These are phyloP conservation scores for Limonomyces culmigenus DNA, from an alignment of 1,284 basidiomycete genomes.

Conservation along the genomic window DNA sequence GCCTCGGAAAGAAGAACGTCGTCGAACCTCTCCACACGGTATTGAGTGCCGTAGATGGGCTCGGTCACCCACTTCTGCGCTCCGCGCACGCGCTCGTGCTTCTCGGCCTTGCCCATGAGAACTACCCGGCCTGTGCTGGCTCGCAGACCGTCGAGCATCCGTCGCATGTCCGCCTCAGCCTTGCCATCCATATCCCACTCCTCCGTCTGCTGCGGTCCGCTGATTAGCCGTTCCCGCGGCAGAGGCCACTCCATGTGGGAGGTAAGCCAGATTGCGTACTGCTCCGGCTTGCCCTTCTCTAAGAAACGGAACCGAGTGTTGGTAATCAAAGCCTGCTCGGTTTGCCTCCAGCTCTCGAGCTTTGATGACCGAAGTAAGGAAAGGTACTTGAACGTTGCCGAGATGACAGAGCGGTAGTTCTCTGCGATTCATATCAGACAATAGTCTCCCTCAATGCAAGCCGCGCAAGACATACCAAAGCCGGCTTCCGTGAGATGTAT, in stretches of 20 bases:
- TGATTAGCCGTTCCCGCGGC: constrained; percentile 68
- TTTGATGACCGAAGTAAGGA: constrained; percentile 58
- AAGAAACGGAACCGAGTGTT: constrained; percentile 76
- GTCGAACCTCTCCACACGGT: constrained; percentile 52
- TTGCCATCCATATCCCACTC: constrained; percentile 49
- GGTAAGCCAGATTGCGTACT: constrained; percentile 69
- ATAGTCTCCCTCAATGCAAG: constrained; percentile 1
- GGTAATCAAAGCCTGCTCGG: constrained; percentile 65
- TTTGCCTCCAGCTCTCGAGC: constrained; percentile 61
- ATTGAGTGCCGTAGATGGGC: constrained; percentile 80
- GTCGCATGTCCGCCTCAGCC: constrained; percentile 40
- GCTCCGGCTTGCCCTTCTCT: constrained; percentile 70
- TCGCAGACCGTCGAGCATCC: constrained; percentile 44
- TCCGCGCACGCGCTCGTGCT: constrained; percentile 36
- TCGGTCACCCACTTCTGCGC: constrained; percentile 46
- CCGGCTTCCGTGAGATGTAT: constrained; percentile 78
- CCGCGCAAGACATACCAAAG: constrained; percentile 41
- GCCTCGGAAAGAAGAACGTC: constrained; percentile 52
- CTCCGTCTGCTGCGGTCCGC: constrained; percentile 58
- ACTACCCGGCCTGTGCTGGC: constrained; percentile 55
- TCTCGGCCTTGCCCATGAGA: constrained; percentile 59
- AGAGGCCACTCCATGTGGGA: constrained; percentile 68
- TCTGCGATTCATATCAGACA: constrained; percentile 22
- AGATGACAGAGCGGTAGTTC: constrained; percentile 63
- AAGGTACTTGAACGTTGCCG: constrained; percentile 78